phyloP scores from a whole-genome alignment of 202 grass and related monocot species.

The Miscanthus sacchariflorus region DNA sequence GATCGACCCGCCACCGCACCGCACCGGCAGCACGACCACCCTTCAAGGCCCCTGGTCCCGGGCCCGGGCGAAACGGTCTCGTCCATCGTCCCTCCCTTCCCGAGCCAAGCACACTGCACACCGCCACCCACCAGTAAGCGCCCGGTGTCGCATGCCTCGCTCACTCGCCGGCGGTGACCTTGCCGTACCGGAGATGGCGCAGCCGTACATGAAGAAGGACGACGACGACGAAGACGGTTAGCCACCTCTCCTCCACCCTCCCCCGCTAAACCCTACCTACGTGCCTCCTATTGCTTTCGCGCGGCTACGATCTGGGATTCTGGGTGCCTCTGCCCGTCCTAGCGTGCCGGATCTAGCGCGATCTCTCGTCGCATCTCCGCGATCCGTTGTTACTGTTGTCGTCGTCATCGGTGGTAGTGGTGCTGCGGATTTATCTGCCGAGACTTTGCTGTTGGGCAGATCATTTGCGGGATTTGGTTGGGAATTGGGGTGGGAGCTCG shows the following conservation, averaged over 20 bases:
- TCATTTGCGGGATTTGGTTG: constrained; percentile 23
- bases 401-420: not conserved
- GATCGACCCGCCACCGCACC: constrained; percentile 1
- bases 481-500: constrained; percentile 27
- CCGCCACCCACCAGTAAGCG: constrained; percentile 1
- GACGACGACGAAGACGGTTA: constrained; percentile 76
- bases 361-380: constrained; percentile 32
- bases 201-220: constrained; percentile 83
- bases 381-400: not conserved
- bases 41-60: not conserved
- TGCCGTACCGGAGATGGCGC: constrained; percentile 65
- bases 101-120: not conserved
- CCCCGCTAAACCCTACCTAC: constrained; percentile 29
- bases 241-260: not conserved
- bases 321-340: not conserved
- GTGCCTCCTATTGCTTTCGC: not conserved
- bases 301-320: constrained; percentile 22
- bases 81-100: not conserved
- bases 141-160: constrained; percentile 52
- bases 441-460: not conserved
- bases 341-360: constrained; percentile 53
- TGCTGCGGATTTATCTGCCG: constrained; percentile 2
- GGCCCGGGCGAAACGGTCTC: constrained; percentile 11
- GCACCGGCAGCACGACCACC: constrained; percentile 27
- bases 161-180: constrained; percentile 62